A percentile compares a stretch with the other conserved stretches of the same genome.
Conservation (phyloP, 108 stramenopile species). For the Mayamaea pseudoterrestris region DNA sequence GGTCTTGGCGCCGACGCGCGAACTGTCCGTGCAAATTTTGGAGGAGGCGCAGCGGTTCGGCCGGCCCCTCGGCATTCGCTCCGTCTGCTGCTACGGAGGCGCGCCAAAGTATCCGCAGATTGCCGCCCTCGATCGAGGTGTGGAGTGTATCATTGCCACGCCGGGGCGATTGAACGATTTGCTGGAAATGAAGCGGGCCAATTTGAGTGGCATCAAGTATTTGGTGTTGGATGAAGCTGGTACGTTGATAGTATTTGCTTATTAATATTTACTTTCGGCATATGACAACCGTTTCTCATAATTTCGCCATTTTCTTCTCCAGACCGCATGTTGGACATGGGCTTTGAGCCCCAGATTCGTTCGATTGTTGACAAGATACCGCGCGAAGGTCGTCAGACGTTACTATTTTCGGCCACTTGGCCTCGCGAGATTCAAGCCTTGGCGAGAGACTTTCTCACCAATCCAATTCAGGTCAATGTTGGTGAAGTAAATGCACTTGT, state of each 20-base stretch:
- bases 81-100: conserved; percentile 96
- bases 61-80: conserved; percentile 81
- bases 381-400: conserved; percentile 70
- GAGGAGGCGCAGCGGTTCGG: conserved; percentile 96
- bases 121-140: conserved; percentile 69
- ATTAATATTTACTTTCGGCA: not conserved
- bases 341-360: conserved; percentile 99
- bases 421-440: conserved; percentile 95
- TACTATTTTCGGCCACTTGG: conserved; percentile 98
- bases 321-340: conserved; percentile 91
- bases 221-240: conserved; percentile 96
- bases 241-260: conserved; percentile 22
- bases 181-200: conserved; percentile 80
- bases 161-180: conserved; percentile 97
- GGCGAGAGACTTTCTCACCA: conserved; percentile 87
- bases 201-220: conserved; percentile 70
- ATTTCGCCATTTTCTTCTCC: not conserved
- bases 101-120: conserved; percentile 88
- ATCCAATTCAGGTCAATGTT: conserved; percentile 95
- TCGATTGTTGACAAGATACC: conserved; percentile 86
- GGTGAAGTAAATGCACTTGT: conserved; percentile 82
- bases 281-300: not conserved
- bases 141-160: conserved; percentile 91
- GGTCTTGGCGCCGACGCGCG: conserved; percentile 95
- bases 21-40: conserved; percentile 94